phyloP scores from a whole-genome alignment of 208 protist species.

The Phytomonas francai region DNA sequence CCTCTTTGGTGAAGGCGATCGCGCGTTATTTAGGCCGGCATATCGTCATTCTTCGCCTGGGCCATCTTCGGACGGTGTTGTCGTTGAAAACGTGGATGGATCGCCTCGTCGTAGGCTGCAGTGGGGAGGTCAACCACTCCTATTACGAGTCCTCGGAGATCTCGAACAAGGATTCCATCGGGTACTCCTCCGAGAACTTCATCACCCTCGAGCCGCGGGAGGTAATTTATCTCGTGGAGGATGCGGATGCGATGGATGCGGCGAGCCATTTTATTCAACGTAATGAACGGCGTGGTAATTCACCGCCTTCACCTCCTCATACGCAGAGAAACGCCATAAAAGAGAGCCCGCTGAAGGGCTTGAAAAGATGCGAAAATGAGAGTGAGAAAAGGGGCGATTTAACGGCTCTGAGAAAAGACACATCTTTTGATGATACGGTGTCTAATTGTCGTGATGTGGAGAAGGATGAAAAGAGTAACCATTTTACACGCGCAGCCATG shows the following conservation, averaged over 20 bases:
- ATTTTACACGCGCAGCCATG: no score
- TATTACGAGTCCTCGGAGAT: conserved; percentile 10
- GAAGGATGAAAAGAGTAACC: background rate
- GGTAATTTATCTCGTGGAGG: conserved; percentile 78
- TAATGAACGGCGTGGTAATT: no score
- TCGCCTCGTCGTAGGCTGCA: conserved; percentile 20
- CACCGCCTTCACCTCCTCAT: no score
- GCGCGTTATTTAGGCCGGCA: conserved; percentile 62
- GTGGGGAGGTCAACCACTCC: conserved; percentile 9
- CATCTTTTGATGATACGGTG: background rate
- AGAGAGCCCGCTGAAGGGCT: no score
- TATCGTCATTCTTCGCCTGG: conserved; percentile 67
- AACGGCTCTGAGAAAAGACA: background rate
- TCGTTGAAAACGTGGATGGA: conserved; percentile 51
- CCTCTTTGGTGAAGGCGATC: conserved; percentile 79
- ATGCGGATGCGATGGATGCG: conserved; percentile 61
- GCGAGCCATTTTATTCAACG: background rate
- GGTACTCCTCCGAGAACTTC: background rate
- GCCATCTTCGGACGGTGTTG: conserved; percentile 53
- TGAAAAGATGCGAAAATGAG: background rate
- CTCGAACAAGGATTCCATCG: background rate
- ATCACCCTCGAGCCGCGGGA: conserved; percentile 27
- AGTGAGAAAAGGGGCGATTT: no score
- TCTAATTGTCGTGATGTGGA: conserved; percentile 11
- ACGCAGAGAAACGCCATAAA: no score